These are phyloP conservation scores for Scenedesmus sp. DNA, from an alignment of 163 green algal genomes.

Conservation along the genomic window DNA sequence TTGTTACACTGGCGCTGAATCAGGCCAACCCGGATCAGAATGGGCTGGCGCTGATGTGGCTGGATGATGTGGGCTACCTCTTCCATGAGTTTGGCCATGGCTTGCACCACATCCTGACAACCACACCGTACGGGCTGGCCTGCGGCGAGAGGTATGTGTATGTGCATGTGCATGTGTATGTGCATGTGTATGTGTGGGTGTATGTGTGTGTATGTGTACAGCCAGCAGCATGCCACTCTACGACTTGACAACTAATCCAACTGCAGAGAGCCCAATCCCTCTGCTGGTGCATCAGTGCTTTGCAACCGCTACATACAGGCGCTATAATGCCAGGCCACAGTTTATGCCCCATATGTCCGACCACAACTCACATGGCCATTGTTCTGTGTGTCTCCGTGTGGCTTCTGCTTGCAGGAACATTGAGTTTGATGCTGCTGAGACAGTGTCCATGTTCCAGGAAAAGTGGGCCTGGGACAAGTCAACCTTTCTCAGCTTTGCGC, in stretches of 20 bases:
- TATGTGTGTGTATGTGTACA: no score
- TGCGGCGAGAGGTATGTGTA: neutral
- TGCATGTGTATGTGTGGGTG: no score
- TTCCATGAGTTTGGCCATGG: constrained; percentile 12
- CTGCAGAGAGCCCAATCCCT: no score
- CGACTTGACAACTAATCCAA: no score
- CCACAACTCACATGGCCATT: neutral
- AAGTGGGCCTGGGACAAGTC: neutral
- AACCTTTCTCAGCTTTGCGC: neutral
- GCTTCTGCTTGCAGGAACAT: neutral
- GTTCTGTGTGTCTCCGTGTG: neutral
- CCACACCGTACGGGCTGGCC: neutral
- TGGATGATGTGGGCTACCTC: neutral
- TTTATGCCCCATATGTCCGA: neutral
- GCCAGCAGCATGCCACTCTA: no score
- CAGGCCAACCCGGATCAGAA: neutral
- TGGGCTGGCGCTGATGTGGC: neutral
- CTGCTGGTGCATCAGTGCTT: no score
- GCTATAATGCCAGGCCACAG: no score
- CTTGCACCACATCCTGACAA: neutral
- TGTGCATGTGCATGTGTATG: no score
- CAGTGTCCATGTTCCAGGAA: neutral
- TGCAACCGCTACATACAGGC: neutral
- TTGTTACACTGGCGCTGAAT: neutral
- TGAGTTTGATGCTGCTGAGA: neutral